These are phyloP conservation scores for Phytophthora pistaciae DNA, from an alignment of 352 stramenopile genomes.

Conservation along the genomic window DNA sequence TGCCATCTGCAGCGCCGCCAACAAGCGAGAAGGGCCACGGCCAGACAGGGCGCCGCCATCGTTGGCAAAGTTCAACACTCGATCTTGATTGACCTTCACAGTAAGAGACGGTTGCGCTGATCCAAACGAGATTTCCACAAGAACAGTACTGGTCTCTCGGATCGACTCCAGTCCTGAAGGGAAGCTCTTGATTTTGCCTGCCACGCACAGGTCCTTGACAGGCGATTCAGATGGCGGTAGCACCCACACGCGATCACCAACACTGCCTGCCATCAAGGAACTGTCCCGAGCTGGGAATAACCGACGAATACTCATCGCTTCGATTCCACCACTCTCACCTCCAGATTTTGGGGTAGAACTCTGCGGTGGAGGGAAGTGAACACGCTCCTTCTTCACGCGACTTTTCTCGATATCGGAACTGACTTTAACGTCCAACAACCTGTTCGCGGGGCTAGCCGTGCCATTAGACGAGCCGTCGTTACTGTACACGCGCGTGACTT, in stretches of 20 bases:
- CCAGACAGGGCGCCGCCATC: constrained; percentile 30
- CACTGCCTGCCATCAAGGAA: constrained; percentile 54
- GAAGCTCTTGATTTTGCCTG: constrained; percentile 73
- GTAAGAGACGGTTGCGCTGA: constrained; percentile 31
- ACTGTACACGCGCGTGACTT: constrained; percentile 63
- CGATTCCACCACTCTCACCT: constrained; percentile 46
- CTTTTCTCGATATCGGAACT: constrained; percentile 60
- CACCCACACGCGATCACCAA: constrained; percentile 79
- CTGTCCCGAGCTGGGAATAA: constrained; percentile 73
- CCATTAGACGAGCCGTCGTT: constrained; percentile 15
- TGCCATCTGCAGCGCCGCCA: constrained; percentile 67
- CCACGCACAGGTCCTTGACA: constrained; percentile 53
- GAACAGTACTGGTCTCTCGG: constrained; percentile 48
- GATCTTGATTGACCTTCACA: constrained; percentile 72
- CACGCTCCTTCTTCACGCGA: constrained; percentile 59
- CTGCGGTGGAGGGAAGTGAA: constrained; percentile 53
- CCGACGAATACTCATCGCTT: constrained; percentile 78
- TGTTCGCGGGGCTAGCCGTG: constrained; percentile 14
- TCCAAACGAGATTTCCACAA: constrained; percentile 68
- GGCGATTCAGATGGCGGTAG: constrained; percentile 36
- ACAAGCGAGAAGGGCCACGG: constrained; percentile 52
- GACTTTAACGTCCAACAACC: constrained; percentile 62
- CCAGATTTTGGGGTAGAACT: constrained; percentile 10
- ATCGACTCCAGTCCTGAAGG: constrained; percentile 63
- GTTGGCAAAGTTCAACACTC: constrained; percentile 63